These are phyloP conservation scores for Brassica nigra DNA, from an alignment of 345 rosid species.

Conservation along the genomic window DNA sequence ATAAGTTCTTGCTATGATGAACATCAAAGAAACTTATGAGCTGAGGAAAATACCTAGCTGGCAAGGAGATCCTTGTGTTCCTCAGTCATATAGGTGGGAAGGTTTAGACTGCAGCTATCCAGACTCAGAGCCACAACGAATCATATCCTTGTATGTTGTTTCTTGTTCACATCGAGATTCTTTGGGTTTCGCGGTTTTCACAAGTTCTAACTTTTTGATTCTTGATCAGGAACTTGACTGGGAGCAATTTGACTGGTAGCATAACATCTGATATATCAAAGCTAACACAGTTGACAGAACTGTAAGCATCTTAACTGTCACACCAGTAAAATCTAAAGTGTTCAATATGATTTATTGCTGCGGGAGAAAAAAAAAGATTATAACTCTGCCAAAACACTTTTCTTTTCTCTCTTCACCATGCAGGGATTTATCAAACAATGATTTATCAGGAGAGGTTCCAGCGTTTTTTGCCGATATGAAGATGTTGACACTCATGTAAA, in stretches of 20 bases:
- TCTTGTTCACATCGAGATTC: neutral
- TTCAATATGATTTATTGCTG: neutral
- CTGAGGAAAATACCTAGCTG: conserved; percentile 37
- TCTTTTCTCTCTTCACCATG: neutral
- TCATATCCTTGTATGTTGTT: conserved; percentile 53
- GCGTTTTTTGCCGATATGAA: conserved; percentile 39
- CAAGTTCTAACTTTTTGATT: neutral
- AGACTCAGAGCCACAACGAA: conserved; percentile 27
- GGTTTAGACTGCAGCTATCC: conserved; percentile 47
- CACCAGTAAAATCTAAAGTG: neutral
- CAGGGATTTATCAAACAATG: conserved; percentile 68
- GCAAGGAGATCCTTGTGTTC: conserved; percentile 61
- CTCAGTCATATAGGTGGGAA: conserved; percentile 38
- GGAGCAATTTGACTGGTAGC: conserved; percentile 40
- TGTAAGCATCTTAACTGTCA: conserved; percentile 43
- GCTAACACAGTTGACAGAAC: conserved; percentile 36
- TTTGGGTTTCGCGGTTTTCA: neutral
- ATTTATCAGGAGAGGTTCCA: conserved; percentile 54
- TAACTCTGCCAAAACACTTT: neutral
- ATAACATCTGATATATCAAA: conserved; percentile 40
- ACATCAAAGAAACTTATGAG: conserved; percentile 43
- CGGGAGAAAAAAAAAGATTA: neutral
- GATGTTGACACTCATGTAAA: conserved; percentile 53
- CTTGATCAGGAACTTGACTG: conserved; percentile 41
- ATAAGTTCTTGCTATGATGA: conserved; percentile 47